Conservation (phyloP, 192 early-diverging fungal species). For the Jimgerdemannia lactiflua region DNA sequence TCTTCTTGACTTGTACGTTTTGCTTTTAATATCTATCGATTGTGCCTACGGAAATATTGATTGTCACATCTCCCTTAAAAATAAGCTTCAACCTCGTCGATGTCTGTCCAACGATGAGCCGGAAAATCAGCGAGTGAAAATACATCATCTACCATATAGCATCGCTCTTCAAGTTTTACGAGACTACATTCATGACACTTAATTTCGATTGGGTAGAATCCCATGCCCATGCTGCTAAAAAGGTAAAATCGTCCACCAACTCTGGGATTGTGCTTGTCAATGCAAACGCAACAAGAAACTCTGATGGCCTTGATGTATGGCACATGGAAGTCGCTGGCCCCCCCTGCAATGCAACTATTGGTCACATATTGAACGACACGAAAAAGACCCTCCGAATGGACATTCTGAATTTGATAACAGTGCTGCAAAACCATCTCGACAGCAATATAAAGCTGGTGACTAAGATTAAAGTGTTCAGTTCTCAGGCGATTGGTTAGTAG, state of each 20-base stretch:
- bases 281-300: slow-evolving; percentile 15
- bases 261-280: slow-evolving; percentile 14
- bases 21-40: background rate
- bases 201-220: slow-evolving; percentile 23
- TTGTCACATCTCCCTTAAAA: background rate
- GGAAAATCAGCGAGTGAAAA: slow-evolving; percentile 21
- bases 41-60: background rate
- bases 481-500: slow-evolving; percentile 6
- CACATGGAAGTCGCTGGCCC: slow-evolving; percentile 13
- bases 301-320: slow-evolving; percentile 12
- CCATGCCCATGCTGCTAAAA: slow-evolving; percentile 11
- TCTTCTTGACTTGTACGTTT: slow-evolving; percentile 18
- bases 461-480: slow-evolving; percentile 18
- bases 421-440: slow-evolving; percentile 6
- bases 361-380: slow-evolving; percentile 2
- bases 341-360: slow-evolving; percentile 9
- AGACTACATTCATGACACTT: slow-evolving; percentile 16
- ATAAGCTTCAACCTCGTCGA: slow-evolving; percentile 10
- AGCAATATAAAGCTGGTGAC: slow-evolving; percentile 8
- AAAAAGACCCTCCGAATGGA: slow-evolving; percentile 17
- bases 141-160: slow-evolving; percentile 11
- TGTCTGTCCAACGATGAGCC: slow-evolving; percentile 10
- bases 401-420: slow-evolving; percentile 10
- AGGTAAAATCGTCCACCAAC: slow-evolving; percentile 15
- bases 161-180: slow-evolving; percentile 18